Evolutionary conservation across 148 eudicot species (phyloP), one percentile per base, ranked within the genome.

Genomic region (Limonium bicolor): DNA sequence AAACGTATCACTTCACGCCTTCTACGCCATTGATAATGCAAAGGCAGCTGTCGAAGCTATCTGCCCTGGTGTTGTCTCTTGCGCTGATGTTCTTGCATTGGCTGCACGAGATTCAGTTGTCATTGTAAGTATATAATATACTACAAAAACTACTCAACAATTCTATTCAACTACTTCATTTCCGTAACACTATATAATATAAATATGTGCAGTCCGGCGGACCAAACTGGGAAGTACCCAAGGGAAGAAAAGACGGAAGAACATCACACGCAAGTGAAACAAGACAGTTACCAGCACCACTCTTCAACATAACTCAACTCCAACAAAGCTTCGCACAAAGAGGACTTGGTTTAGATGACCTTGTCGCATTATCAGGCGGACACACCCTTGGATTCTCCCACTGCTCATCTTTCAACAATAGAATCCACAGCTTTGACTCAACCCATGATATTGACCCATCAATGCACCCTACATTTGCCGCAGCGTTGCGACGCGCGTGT

Each of bases 361-460:
- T 86, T 7, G 94, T 78, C 18, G 96, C 96, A 38, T 94, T 86
- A 50, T 75, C 88, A 64, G 96, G 96, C 22, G 96, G 81, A 7
- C 96, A 82, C 50, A 86, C 88, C 26, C 71, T 86, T n/a, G 94
- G 96, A 2, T 82, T 86, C 58, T 63, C 96, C 37, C 96, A 86
- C 52, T 86, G 96, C 64, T 75, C 94, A 16, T 82, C 96, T 4
- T 86, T 86, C 64, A 54, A 69, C 49, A 71, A 55, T 42, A 69
- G 96, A 51, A 61, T 82, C 68, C 70, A 57, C 50, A 67, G 58
- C 70, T 77, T 81, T 36, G 58, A 63, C 58, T 20, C 76, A n/a
- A 68, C 67, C n/a, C 58, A 59, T 4, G 74, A 69, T 41, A 44
- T 71, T 16, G 85, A 81, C 46, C 85, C 93, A 12, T 65, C 77